Conservation (phyloP, 1,284 basidiomycete species). For the Sparassis latifolia region DNA sequence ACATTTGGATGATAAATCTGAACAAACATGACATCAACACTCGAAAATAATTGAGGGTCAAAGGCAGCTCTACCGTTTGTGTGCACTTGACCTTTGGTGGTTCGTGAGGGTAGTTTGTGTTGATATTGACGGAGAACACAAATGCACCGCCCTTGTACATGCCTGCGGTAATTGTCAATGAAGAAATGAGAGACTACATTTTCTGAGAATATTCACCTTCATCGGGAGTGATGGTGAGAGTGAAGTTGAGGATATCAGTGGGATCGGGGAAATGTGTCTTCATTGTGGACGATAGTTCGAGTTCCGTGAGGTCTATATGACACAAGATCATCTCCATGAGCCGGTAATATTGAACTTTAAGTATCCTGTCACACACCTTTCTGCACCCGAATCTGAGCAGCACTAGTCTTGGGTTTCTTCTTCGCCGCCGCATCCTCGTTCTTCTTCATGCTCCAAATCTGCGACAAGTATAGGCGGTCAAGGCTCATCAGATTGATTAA, state of each 20-base stretch:
- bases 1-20: conserved; percentile 99
- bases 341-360: no score
- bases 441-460: conserved; percentile 99
- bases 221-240: conserved; percentile 91
- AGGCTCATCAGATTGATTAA: neutral
- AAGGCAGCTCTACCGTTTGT: conserved; percentile 65
- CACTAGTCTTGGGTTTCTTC: conserved; percentile 95
- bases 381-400: conserved; percentile 96
- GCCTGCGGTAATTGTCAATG: conserved; percentile 42
- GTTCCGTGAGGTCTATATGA: conserved; percentile 84
- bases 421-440: conserved; percentile 89
- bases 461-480: neutral
- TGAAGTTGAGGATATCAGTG: conserved; percentile 92
- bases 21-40: neutral
- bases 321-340: neutral
- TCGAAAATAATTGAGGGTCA: neutral
- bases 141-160: conserved; percentile 98
- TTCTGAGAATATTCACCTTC: conserved; percentile 59
- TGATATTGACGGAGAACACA: conserved; percentile 92
- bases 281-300: conserved; percentile 96
- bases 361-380: conserved; percentile 65
- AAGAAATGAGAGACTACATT: no score
- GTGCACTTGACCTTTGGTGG: conserved; percentile 98
- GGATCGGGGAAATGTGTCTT: conserved; percentile 91
- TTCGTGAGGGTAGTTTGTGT: conserved; percentile 98